Evolutionary conservation across 441 rosid species (phyloP).

Genomic region (Erodium texanum): DNA sequence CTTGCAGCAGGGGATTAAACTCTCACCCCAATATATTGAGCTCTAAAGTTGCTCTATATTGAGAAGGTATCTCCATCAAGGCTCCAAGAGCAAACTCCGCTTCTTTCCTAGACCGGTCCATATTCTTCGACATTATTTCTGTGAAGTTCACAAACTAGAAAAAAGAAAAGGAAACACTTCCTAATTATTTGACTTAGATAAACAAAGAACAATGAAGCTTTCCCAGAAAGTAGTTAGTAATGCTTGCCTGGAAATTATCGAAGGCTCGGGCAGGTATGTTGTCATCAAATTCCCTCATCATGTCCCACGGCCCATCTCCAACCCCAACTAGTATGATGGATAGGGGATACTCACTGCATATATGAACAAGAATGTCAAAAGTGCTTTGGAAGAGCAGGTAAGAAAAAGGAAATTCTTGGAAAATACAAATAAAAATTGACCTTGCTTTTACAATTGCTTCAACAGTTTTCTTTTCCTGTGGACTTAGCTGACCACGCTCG

Average conservation of each 20-base stretch:
- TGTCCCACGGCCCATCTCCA: conserved; percentile 86
- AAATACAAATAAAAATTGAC: conserved; percentile 23
- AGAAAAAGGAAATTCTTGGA: neutral
- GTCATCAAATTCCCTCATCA: conserved; percentile 92
- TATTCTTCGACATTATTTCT: conserved; percentile 67
- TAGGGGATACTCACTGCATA: conserved; percentile 70
- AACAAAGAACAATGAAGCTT: too few relatives aligned
- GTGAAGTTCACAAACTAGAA: conserved; percentile 86
- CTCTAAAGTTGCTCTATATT: conserved; percentile 82
- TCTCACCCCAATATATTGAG: conserved; percentile 71
- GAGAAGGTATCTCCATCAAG: conserved; percentile 91
- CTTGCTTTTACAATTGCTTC: conserved; percentile 90
- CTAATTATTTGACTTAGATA: too few relatives aligned
- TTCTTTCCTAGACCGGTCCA: conserved; percentile 49
- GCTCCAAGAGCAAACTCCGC: conserved; percentile 82
- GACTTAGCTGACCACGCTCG: conserved; percentile 49
- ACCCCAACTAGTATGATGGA: conserved; percentile 81
- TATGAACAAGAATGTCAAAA: conserved; percentile 14
- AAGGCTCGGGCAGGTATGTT: conserved; percentile 82
- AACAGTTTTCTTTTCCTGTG: conserved; percentile 77
- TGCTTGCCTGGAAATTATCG: conserved; percentile 76
- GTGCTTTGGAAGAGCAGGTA: conserved; percentile 10
- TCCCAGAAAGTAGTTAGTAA: neutral
- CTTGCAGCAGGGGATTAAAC: neutral
- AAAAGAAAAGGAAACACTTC: conserved; percentile 10